phyloP scores from a whole-genome alignment of 257 asterid genomes.

The Fraxinus americana region DNA sequence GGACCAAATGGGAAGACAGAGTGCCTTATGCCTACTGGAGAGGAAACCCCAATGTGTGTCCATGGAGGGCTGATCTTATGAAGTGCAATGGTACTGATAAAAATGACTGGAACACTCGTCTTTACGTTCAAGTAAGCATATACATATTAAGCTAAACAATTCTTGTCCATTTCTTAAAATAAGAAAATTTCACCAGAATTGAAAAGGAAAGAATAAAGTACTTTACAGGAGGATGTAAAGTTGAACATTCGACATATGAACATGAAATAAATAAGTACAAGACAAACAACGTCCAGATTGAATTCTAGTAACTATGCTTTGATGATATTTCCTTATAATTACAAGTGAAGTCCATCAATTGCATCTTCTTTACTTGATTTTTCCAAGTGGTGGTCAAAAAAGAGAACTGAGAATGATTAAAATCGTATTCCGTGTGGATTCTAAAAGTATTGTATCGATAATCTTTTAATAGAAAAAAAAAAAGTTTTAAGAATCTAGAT shows the following conservation, averaged over 20 bases:
- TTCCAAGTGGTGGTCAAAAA: neutral
- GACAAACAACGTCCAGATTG: neutral
- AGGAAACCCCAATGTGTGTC: conserved; percentile 73
- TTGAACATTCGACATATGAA: neutral
- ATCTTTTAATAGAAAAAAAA: neutral
- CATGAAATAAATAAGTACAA: neutral
- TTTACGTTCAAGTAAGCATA: conserved; percentile 60
- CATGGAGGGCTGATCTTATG: conserved; percentile 75
- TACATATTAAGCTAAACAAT: neutral
- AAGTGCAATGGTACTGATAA: conserved; percentile 67
- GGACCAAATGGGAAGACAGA: conserved; percentile 74
- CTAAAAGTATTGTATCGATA: neutral
- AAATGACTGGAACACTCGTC: conserved; percentile 71
- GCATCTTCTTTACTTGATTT: neutral
- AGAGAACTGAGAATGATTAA: neutral
- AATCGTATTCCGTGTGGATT: neutral
- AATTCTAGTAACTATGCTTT: neutral
- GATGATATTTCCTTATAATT: neutral
- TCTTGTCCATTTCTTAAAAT: neutral
- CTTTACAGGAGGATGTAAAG: neutral
- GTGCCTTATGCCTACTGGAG: conserved; percentile 90
- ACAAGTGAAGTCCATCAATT: neutral
- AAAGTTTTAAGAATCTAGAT: neutral
- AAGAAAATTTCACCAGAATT: neutral
- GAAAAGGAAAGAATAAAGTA: neutral